Conservation (phyloP, 768 basidiomycete species). For the Lentinus tigrinus region DNA sequence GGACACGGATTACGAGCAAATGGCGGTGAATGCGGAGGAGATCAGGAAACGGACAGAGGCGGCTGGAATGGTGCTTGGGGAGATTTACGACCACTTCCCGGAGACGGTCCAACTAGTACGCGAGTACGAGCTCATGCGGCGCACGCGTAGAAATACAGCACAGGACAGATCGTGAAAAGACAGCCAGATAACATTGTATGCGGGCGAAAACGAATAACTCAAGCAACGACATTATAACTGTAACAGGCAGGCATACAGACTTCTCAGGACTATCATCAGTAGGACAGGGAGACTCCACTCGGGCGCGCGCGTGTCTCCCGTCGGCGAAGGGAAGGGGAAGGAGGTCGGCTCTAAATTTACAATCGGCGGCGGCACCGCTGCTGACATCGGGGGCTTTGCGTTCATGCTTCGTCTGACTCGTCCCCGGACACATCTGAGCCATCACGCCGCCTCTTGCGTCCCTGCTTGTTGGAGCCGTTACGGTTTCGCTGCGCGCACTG, state of each 20-base stretch:
- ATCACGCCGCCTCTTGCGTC: conserved; percentile 54
- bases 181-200: conserved; percentile 16
- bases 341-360: conserved; percentile 16
- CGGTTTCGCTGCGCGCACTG: conserved; percentile 64
- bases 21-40: conserved; percentile 24
- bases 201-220: conserved; percentile 17
- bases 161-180: conserved; percentile 11
- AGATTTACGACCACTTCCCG: conserved; percentile 53
- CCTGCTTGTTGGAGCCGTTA: conserved; percentile 66
- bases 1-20: conserved; percentile 19
- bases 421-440: conserved; percentile 67
- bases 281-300: not conserved
- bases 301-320: not conserved
- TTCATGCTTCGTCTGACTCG: conserved; percentile 59
- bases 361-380: conserved; percentile 3
- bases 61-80: conserved; percentile 42
- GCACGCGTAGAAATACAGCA: conserved; percentile 4
- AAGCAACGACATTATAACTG: conserved; percentile 4
- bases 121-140: conserved; percentile 24
- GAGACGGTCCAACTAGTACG: conserved; percentile 34
- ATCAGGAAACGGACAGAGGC: conserved; percentile 24
- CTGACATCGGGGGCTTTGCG: not conserved
- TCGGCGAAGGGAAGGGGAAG: not conserved
- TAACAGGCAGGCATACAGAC: conserved; percentile 8
- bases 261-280: not conserved